phyloP scores from a whole-genome alignment of 2,329 filamentous ascomycete genomes.

The Microdochium trichocladiopsis region DNA sequence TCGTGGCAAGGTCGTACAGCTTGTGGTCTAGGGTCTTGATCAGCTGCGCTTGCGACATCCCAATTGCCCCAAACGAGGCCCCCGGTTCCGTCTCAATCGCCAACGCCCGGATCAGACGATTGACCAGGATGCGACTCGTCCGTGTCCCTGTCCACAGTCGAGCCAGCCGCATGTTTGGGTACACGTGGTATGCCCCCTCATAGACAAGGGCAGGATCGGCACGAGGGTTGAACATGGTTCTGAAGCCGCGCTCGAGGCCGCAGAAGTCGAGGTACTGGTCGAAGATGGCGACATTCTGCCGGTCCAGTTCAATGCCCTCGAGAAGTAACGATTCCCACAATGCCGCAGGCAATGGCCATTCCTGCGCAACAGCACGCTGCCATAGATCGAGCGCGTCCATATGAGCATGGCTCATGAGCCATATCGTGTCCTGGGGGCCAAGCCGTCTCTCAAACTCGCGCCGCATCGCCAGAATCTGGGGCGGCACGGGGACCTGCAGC shows the following conservation, averaged over 20 bases:
- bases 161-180: slow-evolving; percentile 3
- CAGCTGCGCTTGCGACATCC: neutral
- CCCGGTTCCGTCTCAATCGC: slow-evolving; percentile 1
- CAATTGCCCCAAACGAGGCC: neutral
- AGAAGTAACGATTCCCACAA: slow-evolving; percentile 3
- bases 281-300: neutral
- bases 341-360: slow-evolving; percentile 1
- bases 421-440: neutral
- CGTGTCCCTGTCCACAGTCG: slow-evolving; percentile 4
- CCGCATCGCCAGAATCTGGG: slow-evolving; percentile 2
- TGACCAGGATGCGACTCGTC: slow-evolving; percentile 4
- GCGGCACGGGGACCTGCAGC: slow-evolving; percentile 2
- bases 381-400: slow-evolving; percentile 5
- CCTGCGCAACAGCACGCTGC: slow-evolving; percentile 1
- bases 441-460: neutral
- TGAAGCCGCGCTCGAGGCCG: slow-evolving; percentile 1
- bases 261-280: neutral
- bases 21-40: neutral
- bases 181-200: slow-evolving; percentile 3
- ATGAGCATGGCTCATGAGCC: slow-evolving; percentile 3
- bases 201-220: slow-evolving; percentile 1
- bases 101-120: slow-evolving; percentile 2
- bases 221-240: neutral
- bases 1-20: slow-evolving; percentile 1
- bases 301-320: slow-evolving; percentile 3